These are phyloP conservation scores for Fabrea salina DNA, from an alignment of 169 alveolate genomes.

Conservation along the genomic window DNA sequence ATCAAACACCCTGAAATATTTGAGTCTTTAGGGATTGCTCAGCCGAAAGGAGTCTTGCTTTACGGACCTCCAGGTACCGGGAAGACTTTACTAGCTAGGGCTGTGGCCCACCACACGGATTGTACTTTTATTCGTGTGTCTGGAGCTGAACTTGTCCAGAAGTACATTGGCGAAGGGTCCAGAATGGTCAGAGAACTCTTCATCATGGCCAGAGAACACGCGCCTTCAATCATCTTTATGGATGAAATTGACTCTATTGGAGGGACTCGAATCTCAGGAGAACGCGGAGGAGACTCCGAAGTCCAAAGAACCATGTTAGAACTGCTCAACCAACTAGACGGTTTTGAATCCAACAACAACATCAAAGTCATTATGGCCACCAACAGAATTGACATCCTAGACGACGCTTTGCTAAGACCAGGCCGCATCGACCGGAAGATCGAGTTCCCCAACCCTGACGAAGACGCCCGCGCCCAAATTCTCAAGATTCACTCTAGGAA, in stretches of 20 bases:
- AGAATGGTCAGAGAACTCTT: constrained; percentile 94
- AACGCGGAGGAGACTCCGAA: constrained; percentile 69
- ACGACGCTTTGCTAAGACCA: constrained; percentile 67
- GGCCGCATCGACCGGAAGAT: constrained; percentile 80
- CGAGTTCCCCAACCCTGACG: constrained; percentile 79
- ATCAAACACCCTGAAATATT: constrained; percentile 99
- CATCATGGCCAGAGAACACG: constrained; percentile 63
- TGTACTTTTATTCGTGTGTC: constrained; percentile 91
- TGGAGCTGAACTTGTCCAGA: constrained; percentile 98
- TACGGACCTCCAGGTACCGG: constrained; percentile 94
- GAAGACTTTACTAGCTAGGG: constrained; percentile 87
- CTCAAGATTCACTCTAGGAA: constrained; percentile 96
- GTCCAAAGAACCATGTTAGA: constrained; percentile 72
- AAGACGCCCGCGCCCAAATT: constrained; percentile 93
- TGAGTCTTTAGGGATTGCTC: constrained; percentile 97
- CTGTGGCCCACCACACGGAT: constrained; percentile 86
- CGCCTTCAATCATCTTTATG: constrained; percentile 80
- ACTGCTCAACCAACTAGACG: constrained; percentile 66
- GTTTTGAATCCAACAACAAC: constrained; percentile 25
- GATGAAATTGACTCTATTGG: constrained; percentile 86
- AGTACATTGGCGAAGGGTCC: constrained; percentile 99
- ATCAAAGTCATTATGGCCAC: constrained; percentile 74
- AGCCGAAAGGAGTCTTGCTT: constrained; percentile 79
- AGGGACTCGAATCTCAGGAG: constrained; percentile 79
- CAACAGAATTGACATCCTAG: constrained; percentile 66